Evolutionary conservation across 371 early-diverging fungal species (phyloP), one percentile per base, ranked within the genome.

Genomic region (Mucor mucedo): DNA sequence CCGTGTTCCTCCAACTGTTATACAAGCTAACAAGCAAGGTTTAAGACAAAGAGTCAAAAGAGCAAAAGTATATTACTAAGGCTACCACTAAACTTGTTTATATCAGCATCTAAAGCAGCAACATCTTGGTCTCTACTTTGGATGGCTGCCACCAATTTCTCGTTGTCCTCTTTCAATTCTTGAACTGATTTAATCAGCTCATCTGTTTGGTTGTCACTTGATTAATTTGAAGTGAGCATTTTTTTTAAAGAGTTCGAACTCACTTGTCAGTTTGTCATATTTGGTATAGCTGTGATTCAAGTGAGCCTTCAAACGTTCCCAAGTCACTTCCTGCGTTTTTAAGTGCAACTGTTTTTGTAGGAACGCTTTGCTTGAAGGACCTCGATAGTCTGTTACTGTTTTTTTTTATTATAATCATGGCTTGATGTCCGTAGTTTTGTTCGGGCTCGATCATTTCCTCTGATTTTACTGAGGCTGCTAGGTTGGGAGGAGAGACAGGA

Each of bases 51-150:
- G 6, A 42, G 14, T 47, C n/a, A n/a, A n/a, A n/a, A n/a, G 27
- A 21, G 11, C 8, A 3, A 14, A 8, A 14, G 21, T 8, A 21
- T 8, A 3, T 47, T 21, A 4, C 4, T 4, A 14, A 4, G n/a
- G 6, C 21, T 47, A 47, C 4, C 8, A 14, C 47, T n/a, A n/a
- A 47, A n/a, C 61, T 80, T 83, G 21, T 68, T 72, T 1, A 83
- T 62, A 39, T 76, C 70, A 7, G 56, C 64, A 41, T 79, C 72
- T 9, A 83, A 49, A 9, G 66, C 73, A 9, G 45, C 39, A 44
- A 78, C 63, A 28, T 81, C 82, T 6, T 66, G 71, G 50, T 70
- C 70, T 6, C 76, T 69, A 16, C 68, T 57, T 39, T 75, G 68
- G 4, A 80, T 38, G 28, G 68, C 76, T 9, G 44, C 30, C n/a